phyloP scores from a whole-genome alignment of 169 alveolate genomes.

The Eimeria maxima region DNA sequence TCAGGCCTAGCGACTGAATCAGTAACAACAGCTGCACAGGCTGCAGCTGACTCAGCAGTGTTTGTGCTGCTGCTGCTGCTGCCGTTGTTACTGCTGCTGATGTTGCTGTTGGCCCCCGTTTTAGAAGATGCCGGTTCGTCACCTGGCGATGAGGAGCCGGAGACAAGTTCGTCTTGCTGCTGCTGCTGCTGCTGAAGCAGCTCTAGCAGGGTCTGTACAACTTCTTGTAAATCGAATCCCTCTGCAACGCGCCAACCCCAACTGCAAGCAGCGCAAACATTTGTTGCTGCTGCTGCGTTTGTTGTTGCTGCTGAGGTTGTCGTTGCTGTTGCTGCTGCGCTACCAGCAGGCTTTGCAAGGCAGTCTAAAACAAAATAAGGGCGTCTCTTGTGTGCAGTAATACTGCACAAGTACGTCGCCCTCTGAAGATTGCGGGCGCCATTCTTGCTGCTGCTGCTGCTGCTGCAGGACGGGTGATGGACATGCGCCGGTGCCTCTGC shows the following conservation, averaged over 20 bases:
- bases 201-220: constrained; percentile 31
- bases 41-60: too few relatives aligned
- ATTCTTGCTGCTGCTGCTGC: constrained; percentile 10
- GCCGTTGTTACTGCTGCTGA: constrained; percentile 13
- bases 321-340: not conserved
- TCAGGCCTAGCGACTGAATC: not conserved
- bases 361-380: constrained; percentile 58
- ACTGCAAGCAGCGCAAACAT: constrained; percentile 27
- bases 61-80: constrained; percentile 7
- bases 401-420: constrained; percentile 75
- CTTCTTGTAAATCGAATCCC: constrained; percentile 66
- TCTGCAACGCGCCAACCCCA: constrained; percentile 81
- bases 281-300: not conserved
- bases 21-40: not conserved
- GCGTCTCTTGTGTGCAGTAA: constrained; percentile 35
- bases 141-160: not conserved
- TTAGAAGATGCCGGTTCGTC: not conserved
- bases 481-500: not conserved
- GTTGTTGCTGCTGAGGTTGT: not conserved
- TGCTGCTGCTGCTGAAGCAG: constrained; percentile 31
- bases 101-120: constrained; percentile 8
- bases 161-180: not conserved
- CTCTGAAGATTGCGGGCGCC: not conserved
- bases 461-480: constrained; percentile 54
- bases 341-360: constrained; percentile 60